Evolutionary conservation across 2,329 filamentous ascomycete species (phyloP), one percentile per base, ranked within the genome.

Genomic region (Diatrype stigma): DNA sequence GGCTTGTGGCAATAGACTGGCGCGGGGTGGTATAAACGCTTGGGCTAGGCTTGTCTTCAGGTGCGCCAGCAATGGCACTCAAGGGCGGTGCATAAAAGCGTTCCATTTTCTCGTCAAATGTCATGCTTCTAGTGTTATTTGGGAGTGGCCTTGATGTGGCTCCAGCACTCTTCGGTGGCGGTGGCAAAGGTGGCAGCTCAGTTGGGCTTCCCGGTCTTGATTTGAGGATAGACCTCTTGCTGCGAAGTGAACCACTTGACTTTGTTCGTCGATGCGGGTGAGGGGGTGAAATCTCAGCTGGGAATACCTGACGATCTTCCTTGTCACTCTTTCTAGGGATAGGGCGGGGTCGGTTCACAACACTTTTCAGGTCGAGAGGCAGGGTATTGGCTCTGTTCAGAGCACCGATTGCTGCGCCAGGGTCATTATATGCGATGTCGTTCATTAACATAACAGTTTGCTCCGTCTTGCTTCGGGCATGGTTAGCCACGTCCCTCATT

Each of bases 51-150:
- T 56, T 65, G 6, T 44, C 51, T 6, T 48, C 35, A 14, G 22
- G 48, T 19, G 44, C 51, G 21, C 49, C 53, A 50, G 55, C 48
- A 37, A 56, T 51, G 49, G 54, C 56, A 48, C 65, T 65, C 45
- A 67, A 53, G 46, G 72, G 64, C 7, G 66, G 62, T 3, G 74
- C 70, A 55, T 79, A 80, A 22, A 83, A 64, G 5, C 80, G 62
- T 2, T 71, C 67, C 67, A 82, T 78, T 61, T 82, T 82, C 58
- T 82, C 80, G 47, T 81, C 70, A 53, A 80, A 75, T 0, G 77
- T 80, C 79, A 82, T 82, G 60, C 77, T 82, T 63, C 74, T 76
- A 3, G 77, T 80, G 53, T 79, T 66, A 52, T 80, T 81, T 2
- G 78, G 74, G 6, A 73, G 68, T 17, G 78, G 69, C 16, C 74